A percentile compares a stretch with the other conserved stretches of the same genome.
These are phyloP conservation scores for Skeletonema grethae DNA, from an alignment of 108 stramenopile genomes.

Conservation along the genomic window DNA sequence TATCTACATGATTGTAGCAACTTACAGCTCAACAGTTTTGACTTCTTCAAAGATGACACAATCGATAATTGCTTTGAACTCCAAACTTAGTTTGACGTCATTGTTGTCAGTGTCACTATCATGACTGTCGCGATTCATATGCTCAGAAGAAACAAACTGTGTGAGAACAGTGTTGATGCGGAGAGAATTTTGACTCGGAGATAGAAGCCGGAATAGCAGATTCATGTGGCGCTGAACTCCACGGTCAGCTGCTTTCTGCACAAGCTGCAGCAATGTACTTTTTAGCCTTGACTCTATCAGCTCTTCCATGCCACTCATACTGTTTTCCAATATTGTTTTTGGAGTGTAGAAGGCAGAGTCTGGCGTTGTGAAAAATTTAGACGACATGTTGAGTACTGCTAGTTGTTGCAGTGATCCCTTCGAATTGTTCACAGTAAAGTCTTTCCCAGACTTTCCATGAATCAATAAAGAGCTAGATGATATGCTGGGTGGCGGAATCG, in stretches of 20 bases:
- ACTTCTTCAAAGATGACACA: conserved; percentile 17
- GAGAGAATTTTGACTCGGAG: conserved; percentile 21
- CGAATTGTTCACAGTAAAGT: background rate
- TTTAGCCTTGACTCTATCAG: conserved; percentile 19
- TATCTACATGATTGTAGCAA: background rate
- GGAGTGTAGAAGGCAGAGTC: background rate
- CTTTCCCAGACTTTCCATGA: background rate
- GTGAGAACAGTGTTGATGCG: conserved; percentile 15
- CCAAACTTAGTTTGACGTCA: background rate
- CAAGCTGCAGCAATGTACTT: conserved; percentile 9
- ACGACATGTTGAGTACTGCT: conserved; percentile 5
- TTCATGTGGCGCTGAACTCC: background rate
- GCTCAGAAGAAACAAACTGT: conserved; percentile 5
- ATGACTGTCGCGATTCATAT: background rate
- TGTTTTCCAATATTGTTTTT: background rate
- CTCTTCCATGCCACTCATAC: conserved; percentile 5
- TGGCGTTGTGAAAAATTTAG: conserved; percentile 6
- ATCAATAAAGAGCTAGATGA: background rate
- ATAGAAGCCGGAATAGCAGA: conserved; percentile 8
- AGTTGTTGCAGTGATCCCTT: conserved; percentile 1
- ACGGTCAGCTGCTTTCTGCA: background rate
- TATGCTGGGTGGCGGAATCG: background rate
- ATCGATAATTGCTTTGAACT: conserved; percentile 26
- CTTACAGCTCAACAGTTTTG: conserved; percentile 11
- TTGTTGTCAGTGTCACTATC: background rate